Conservation (phyloP, 2,329 filamentous ascomycete genomes). For the Phyllosticta ampelicida region DNA sequence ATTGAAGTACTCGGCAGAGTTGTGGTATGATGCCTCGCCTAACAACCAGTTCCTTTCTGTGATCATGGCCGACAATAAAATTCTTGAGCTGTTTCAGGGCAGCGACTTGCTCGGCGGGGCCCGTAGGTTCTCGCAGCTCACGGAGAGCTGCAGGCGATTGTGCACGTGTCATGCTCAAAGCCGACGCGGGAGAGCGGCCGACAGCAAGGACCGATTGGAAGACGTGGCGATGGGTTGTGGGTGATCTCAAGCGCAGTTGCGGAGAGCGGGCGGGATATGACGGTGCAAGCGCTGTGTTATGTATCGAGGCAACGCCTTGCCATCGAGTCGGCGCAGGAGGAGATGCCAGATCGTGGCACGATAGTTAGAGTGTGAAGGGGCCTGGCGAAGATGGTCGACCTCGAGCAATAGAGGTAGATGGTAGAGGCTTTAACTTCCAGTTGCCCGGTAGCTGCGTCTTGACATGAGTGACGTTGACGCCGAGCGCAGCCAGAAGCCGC, state of each 20-base stretch:
- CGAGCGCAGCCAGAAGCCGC: neutral
- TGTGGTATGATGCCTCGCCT: slow-evolving; percentile 56
- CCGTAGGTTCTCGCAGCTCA: slow-evolving; percentile 28
- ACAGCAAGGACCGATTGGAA: neutral
- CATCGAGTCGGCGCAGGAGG: neutral
- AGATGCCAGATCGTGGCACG: neutral
- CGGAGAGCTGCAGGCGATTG: slow-evolving; percentile 25
- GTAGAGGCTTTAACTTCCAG: too few species aligned
- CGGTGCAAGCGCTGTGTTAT: neutral
- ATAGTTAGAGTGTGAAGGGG: neutral
- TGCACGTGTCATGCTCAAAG: slow-evolving; percentile 23
- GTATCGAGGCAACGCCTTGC: slow-evolving; percentile 4
- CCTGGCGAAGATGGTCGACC: neutral
- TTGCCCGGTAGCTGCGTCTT: too few species aligned
- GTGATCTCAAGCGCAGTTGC: slow-evolving; percentile 1
- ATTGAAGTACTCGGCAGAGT: slow-evolving; percentile 43
- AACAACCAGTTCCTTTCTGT: slow-evolving; percentile 75
- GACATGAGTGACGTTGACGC: neutral
- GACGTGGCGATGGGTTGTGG: neutral
- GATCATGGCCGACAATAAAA: slow-evolving; percentile 75
- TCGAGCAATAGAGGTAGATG: neutral
- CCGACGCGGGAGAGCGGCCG: neutral
- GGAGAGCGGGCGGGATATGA: slow-evolving; percentile 4
- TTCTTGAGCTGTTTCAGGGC: slow-evolving; percentile 72
- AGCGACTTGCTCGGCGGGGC: slow-evolving; percentile 32